These are phyloP conservation scores for Acer saccharum DNA, from an alignment of 345 rosid species.

Conservation along the genomic window DNA sequence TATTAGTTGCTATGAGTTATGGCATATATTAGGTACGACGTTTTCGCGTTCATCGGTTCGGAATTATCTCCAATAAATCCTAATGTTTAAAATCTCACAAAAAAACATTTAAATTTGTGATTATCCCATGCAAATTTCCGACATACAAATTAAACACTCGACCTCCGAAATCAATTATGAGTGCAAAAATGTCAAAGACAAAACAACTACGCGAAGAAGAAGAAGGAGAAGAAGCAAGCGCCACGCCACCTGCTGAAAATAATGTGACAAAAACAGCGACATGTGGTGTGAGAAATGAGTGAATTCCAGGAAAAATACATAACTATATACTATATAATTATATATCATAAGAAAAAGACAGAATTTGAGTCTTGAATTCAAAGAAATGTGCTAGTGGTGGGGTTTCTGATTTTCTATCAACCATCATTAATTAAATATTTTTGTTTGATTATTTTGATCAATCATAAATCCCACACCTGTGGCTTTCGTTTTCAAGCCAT, in stretches of 20 bases:
- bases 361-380: background rate
- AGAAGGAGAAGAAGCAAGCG: background rate
- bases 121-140: too few species aligned
- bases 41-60: too few species aligned
- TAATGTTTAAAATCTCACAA: too few species aligned
- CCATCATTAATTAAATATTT: slow-evolving; percentile 4
- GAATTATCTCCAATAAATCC: too few species aligned
- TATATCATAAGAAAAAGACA: slow-evolving; percentile 2
- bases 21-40: too few species aligned
- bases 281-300: background rate
- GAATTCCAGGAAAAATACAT: background rate
- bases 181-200: background rate
- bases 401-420: background rate
- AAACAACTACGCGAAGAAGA: background rate
- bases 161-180: background rate
- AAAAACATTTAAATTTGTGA: too few species aligned
- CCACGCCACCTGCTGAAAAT: background rate
- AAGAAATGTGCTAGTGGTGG: slow-evolving; percentile 7
- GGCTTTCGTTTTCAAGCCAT: slow-evolving; percentile 6
- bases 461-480: slow-evolving; percentile 3
- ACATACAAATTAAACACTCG: too few species aligned
- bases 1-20: too few species aligned
- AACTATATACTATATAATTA: too few species aligned
- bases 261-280: background rate
- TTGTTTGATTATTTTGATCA: background rate